Conservation (phyloP, 1,284 basidiomycete genomes). For the Fomitopsis betulina region DNA sequence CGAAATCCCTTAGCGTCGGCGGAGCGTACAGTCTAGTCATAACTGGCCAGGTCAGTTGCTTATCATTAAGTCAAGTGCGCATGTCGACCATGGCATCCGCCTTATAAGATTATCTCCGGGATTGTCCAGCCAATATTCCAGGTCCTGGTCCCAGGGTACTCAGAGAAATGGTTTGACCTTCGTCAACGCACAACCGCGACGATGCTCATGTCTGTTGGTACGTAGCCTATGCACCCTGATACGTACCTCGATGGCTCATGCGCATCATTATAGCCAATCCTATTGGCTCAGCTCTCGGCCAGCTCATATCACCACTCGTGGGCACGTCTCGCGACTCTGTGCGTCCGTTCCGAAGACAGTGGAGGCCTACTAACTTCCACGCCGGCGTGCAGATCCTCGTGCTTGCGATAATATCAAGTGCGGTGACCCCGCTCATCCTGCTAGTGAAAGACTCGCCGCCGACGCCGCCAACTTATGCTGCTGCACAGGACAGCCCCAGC, state of each 20-base stretch:
- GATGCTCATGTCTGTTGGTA: slow-evolving; percentile 68
- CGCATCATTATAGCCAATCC: slow-evolving; percentile 7
- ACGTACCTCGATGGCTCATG: not conserved
- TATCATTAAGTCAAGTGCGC: not conserved
- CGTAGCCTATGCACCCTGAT: slow-evolving; percentile 5
- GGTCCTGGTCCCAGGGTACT: slow-evolving; percentile 63
- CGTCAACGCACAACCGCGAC: slow-evolving; percentile 71
- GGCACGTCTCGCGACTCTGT: slow-evolving; percentile 48
- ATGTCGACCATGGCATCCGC: too few relatives aligned
- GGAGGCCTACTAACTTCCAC: not conserved
- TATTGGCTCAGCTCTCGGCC: slow-evolving; percentile 49
- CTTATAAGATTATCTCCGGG: slow-evolving; percentile 43
- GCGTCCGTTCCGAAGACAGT: not conserved
- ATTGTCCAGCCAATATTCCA: slow-evolving; percentile 65
- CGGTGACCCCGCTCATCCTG: slow-evolving; percentile 46
- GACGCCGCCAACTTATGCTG: slow-evolving; percentile 70
- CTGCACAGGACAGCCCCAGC: slow-evolving; percentile 49
- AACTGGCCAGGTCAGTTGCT: slow-evolving; percentile 54
- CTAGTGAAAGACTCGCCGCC: slow-evolving; percentile 57
- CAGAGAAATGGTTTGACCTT: slow-evolving; percentile 74
- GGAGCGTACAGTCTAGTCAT: slow-evolving; percentile 60
- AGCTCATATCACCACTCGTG: slow-evolving; percentile 63
- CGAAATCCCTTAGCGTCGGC: slow-evolving; percentile 35
- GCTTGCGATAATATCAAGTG: slow-evolving; percentile 64
- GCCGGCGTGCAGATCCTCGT: slow-evolving; percentile 48